Percentiles rank a stretch among this genome's conserved stretches.
phyloP scores from a whole-genome alignment of 2,329 filamentous ascomycete genomes.

The Diaporthe ilicicola region DNA sequence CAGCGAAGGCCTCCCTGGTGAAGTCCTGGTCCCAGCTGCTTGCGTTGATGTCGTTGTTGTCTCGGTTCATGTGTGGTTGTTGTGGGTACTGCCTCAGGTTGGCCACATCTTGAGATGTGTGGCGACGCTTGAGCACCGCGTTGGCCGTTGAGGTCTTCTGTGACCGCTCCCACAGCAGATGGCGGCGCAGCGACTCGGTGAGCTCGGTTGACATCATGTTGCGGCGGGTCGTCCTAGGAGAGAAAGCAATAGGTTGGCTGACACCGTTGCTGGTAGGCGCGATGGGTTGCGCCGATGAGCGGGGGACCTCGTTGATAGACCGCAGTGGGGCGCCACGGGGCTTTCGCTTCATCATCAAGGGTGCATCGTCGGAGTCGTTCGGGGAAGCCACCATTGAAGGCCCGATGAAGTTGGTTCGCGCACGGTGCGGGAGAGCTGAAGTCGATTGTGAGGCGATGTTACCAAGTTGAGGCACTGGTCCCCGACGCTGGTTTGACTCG shows the following conservation, averaged over 20 bases:
- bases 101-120: constrained; percentile 90
- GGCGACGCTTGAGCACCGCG: constrained; percentile 86
- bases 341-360: constrained; percentile 71
- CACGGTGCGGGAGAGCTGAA: constrained; percentile 66
- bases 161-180: constrained; percentile 93
- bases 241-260: constrained; percentile 72
- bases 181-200: constrained; percentile 89
- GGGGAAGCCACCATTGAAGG: constrained; percentile 58
- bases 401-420: constrained; percentile 58
- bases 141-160: constrained; percentile 92
- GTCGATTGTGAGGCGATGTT: constrained; percentile 73
- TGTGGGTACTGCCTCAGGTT: constrained; percentile 87
- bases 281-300: constrained; percentile 74
- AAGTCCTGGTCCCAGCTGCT: constrained; percentile 89
- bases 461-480: constrained; percentile 63
- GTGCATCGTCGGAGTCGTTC: constrained; percentile 69
- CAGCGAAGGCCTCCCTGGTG: constrained; percentile 77
- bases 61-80: constrained; percentile 65
- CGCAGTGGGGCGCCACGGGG: constrained; percentile 58
- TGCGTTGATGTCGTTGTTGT: constrained; percentile 68
- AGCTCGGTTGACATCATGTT: constrained; percentile 97
- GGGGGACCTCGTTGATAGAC: constrained; percentile 69
- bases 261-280: constrained; percentile 70
- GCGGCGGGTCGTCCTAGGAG: constrained; percentile 87
- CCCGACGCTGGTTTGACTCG: constrained; percentile 76